These are phyloP conservation scores for Salix dunnii DNA, from an alignment of 345 rosid species.

Conservation along the genomic window DNA sequence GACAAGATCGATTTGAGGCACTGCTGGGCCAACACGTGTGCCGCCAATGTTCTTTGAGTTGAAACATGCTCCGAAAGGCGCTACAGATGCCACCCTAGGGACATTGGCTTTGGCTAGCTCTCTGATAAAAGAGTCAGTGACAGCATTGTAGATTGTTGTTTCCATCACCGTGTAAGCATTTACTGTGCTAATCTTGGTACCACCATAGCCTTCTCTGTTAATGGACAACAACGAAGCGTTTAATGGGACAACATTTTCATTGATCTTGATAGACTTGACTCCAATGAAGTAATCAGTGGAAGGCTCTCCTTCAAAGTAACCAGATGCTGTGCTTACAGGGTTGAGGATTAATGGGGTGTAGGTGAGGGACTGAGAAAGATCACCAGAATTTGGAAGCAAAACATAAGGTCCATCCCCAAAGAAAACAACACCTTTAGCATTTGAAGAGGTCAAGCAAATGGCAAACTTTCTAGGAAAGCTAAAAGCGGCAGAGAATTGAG, in stretches of 20 bases:
- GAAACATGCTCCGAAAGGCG: constrained; percentile 11
- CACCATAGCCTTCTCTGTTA: constrained; percentile 39
- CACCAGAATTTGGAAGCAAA: constrained; percentile 49
- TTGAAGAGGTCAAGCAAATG: constrained; percentile 27
- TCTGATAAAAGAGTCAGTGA: constrained; percentile 1
- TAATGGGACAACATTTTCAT: constrained; percentile 31
- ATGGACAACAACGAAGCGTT: constrained; percentile 44
- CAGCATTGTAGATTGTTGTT: constrained; percentile 11
- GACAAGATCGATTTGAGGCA: constrained; percentile 51
- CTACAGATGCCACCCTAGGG: constrained; percentile 9
- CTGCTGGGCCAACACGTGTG: constrained; percentile 46
- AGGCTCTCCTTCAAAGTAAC: constrained; percentile 37
- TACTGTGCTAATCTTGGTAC: constrained; percentile 23
- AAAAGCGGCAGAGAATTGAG: constrained; percentile 19
- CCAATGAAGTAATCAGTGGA: constrained; percentile 66
- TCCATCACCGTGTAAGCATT: constrained; percentile 17
- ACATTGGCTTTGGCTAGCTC: background rate
- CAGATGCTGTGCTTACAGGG: constrained; percentile 52
- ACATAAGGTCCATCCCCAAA: constrained; percentile 58
- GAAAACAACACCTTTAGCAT: constrained; percentile 44
- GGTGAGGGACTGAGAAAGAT: constrained; percentile 30
- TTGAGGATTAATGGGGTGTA: constrained; percentile 59
- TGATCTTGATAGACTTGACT: constrained; percentile 43
- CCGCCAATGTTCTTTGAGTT: background rate
- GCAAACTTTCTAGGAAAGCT: constrained; percentile 2